phyloP scores from a whole-genome alignment of 2,329 filamentous ascomycete species.

The Aspergillus melleus region DNA sequence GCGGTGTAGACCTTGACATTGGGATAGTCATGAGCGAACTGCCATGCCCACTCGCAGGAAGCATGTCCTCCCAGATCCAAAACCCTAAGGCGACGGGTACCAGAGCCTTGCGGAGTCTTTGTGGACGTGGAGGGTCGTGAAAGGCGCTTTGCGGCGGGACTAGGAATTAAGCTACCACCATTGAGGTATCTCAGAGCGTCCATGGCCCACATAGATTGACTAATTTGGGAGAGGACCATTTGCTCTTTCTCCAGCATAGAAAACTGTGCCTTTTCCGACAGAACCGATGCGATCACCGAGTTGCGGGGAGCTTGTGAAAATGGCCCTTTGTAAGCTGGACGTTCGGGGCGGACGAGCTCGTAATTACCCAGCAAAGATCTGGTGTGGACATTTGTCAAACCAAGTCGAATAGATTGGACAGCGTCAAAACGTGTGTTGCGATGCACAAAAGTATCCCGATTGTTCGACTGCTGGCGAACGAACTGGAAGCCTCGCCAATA shows the following conservation, averaged over 20 bases:
- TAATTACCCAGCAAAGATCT: slow-evolving; percentile 84
- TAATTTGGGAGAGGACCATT: slow-evolving; percentile 72
- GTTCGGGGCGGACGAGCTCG: slow-evolving; percentile 69
- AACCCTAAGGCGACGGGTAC: slow-evolving; percentile 60
- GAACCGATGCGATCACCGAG: slow-evolving; percentile 62
- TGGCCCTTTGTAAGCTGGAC: slow-evolving; percentile 70
- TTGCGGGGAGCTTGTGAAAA: slow-evolving; percentile 72
- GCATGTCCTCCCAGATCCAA: slow-evolving; percentile 84
- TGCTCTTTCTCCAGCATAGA: slow-evolving; percentile 68
- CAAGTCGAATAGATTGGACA: slow-evolving; percentile 78
- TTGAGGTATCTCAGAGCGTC: slow-evolving; percentile 62
- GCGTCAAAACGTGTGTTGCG: slow-evolving; percentile 84
- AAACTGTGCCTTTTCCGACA: slow-evolving; percentile 46
- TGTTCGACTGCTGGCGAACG: slow-evolving; percentile 64
- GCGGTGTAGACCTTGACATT: slow-evolving; percentile 86
- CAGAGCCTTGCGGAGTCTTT: slow-evolving; percentile 27
- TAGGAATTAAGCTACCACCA: slow-evolving; percentile 60
- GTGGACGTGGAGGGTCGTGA: slow-evolving; percentile 27
- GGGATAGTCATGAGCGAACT: slow-evolving; percentile 81
- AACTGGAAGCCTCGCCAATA: slow-evolving; percentile 88
- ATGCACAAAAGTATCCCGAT: slow-evolving; percentile 78
- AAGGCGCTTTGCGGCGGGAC: slow-evolving; percentile 47
- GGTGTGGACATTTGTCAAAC: slow-evolving; percentile 69
- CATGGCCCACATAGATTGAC: slow-evolving; percentile 61
- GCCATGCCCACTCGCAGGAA: slow-evolving; percentile 94